Base-by-base conservation (phyloP, 2,329 filamentous ascomycete genomes). In the Colletotrichum zoysiae region DNA sequence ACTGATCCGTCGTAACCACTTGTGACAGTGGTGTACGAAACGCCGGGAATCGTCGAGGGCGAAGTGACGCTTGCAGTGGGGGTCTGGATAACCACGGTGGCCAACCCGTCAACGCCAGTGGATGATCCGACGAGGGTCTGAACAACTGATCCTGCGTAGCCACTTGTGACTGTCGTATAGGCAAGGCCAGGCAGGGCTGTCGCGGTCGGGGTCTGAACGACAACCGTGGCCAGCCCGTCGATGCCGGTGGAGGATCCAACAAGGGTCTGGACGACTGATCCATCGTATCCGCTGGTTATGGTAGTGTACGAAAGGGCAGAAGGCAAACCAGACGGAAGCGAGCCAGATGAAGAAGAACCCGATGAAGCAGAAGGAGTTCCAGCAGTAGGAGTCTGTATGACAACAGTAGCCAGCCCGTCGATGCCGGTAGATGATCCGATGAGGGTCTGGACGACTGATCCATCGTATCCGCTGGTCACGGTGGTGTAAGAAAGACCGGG, bases 341-440 rank as follows among this genome's bases (percentile, higher is more conserved):
- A 26, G 26, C 26, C 26, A 3, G 26, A 26, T 3, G 35, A 8
- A 40, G 44, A 9, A 7, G 18, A 46, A 20, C 1, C 7, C 5
- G 18, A 44, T 18, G 40, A 16, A 2, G 42, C 5, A 5, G 18
- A 44, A 44, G 42, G 1, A 3, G 7, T 20, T 16, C 16, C 9
- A 0, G 18, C 33, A 1, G 63, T 56, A 14, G 57, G 67, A 18
- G 65, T 42, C 33, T 70, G 67, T 9, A 70, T 9, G 4, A 70
- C 20, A 7, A 67, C 63, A 4, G 63, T 55, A 1, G 42, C 63
- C 14, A 70, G 67, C 6, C 67, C 67, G 40, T 61, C 59, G 14
- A 7, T 16, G 9, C 59, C 59, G 5, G 59, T 50, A 1, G 53
- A 33, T 11, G 59, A 51, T 3, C 58, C 59, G 4, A 58, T 46